phyloP scores from a whole-genome alignment of 352 stramenopile species.

The Detonula confervacea region DNA sequence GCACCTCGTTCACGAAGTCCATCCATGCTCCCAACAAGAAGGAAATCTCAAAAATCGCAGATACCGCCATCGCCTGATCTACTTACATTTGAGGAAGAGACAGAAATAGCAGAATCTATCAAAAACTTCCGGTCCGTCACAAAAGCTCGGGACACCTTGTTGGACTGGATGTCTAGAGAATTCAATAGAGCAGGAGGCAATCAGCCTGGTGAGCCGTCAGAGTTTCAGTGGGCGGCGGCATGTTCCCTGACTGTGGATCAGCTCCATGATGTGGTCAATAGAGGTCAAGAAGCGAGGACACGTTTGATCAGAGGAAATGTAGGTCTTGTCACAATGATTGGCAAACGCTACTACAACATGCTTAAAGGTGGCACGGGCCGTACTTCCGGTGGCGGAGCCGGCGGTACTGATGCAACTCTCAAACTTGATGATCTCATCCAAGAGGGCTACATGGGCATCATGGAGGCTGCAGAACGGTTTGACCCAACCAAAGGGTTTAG shows the following conservation, averaged over 20 bases:
- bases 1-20: slow-evolving; percentile 20
- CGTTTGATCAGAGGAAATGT: slow-evolving; percentile 73
- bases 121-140: slow-evolving; percentile 38
- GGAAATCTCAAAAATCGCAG: slow-evolving; percentile 2
- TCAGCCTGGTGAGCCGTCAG: slow-evolving; percentile 27
- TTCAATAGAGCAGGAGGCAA: slow-evolving; percentile 4
- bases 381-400: slow-evolving; percentile 39
- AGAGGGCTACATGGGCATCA: slow-evolving; percentile 82
- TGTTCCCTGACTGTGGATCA: slow-evolving; percentile 65
- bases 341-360: slow-evolving; percentile 69
- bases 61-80: slow-evolving; percentile 13
- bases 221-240: slow-evolving; percentile 67
- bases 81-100: slow-evolving; percentile 61
- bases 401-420: slow-evolving; percentile 71
- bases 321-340: slow-evolving; percentile 77
- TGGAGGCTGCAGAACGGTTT: slow-evolving; percentile 82
- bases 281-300: slow-evolving; percentile 66
- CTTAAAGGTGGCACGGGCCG: slow-evolving; percentile 43
- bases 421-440: slow-evolving; percentile 82
- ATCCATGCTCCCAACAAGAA: slow-evolving; percentile 42
- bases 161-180: slow-evolving; percentile 55
- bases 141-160: slow-evolving; percentile 37
- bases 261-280: slow-evolving; percentile 61
- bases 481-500: slow-evolving; percentile 67
- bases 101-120: slow-evolving; percentile 43